Conservation (phyloP, 371 early-diverging fungal genomes). For the Mucor lusitanicus region DNA sequence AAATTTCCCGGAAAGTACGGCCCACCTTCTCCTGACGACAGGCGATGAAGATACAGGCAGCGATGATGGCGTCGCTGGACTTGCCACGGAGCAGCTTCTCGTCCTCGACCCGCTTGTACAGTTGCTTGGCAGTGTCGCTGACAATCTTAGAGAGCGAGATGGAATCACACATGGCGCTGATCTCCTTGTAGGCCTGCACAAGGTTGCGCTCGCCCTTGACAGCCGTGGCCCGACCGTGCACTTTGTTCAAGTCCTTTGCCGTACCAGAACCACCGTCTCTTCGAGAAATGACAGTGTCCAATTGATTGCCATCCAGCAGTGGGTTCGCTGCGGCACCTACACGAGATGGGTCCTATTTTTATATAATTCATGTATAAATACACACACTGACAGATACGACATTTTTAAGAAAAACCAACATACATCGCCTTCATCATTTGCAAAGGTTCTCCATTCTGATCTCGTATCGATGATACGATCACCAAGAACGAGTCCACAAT, state of each 20-base stretch:
- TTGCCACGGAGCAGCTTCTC: constrained; percentile 92
- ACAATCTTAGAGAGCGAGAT: constrained; percentile 86
- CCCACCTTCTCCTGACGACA: constrained; percentile 92
- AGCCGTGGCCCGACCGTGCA: constrained; percentile 74
- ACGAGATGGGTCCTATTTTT: constrained; percentile 91
- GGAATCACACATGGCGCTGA: constrained; percentile 90
- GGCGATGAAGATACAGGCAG: constrained; percentile 97
- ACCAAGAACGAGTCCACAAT: constrained; percentile 96
- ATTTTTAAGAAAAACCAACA: constrained; percentile 17
- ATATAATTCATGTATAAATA: constrained; percentile 3
- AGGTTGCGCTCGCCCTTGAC: constrained; percentile 81
- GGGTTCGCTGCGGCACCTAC: constrained; percentile 97
- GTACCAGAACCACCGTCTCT: constrained; percentile 82
- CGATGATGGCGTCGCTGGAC: constrained; percentile 90
- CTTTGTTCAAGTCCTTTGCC: constrained; percentile 73
- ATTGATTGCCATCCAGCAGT: constrained; percentile 82
- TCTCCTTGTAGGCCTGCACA: constrained; percentile 91
- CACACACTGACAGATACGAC: constrained; percentile 22
- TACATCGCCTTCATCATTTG: constrained; percentile 90
- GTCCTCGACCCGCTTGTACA: constrained; percentile 90
- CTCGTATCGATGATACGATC: constrained; percentile 98
- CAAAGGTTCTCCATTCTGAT: constrained; percentile 99
- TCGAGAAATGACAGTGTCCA: constrained; percentile 90
- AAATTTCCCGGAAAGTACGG: constrained; percentile 98
- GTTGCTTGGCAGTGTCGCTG: constrained; percentile 93